These are phyloP conservation scores for Somion occarium DNA, from an alignment of 1,284 basidiomycete genomes.

Conservation along the genomic window DNA sequence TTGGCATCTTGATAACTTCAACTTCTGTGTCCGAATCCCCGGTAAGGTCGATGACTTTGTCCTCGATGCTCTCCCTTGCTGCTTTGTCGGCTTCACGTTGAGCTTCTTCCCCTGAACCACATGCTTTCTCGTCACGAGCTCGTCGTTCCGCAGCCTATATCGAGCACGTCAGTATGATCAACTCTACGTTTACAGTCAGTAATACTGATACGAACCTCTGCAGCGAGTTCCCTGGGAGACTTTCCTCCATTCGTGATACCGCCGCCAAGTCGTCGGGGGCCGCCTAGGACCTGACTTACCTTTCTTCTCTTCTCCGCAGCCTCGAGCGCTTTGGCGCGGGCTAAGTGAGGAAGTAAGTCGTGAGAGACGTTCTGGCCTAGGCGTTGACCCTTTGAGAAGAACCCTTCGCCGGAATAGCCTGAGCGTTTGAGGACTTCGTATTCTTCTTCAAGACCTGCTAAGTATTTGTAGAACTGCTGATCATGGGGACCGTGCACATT, in stretches of 20 bases:
- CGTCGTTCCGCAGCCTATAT: slow-evolving; percentile 78
- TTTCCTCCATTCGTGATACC: slow-evolving; percentile 33
- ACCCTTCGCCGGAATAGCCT: slow-evolving; percentile 83
- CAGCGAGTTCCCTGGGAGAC: slow-evolving; percentile 68
- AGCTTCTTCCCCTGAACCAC: slow-evolving; percentile 57
- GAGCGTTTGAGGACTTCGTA: slow-evolving; percentile 69
- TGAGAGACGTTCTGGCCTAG: slow-evolving; percentile 61
- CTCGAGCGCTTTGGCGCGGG: slow-evolving; percentile 61
- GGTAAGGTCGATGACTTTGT: slow-evolving; percentile 60
- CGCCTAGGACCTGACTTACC: slow-evolving; percentile 33
- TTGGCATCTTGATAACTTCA: slow-evolving; percentile 20
- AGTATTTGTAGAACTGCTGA: slow-evolving; percentile 75
- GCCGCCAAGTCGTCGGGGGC: slow-evolving; percentile 54
- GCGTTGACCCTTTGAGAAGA: slow-evolving; percentile 65
- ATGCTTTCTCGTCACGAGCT: slow-evolving; percentile 64
- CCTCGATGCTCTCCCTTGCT: slow-evolving; percentile 57
- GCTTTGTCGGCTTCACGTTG: slow-evolving; percentile 68
- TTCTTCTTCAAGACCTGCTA: slow-evolving; percentile 76
- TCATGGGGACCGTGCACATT: slow-evolving; percentile 87
- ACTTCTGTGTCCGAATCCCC: slow-evolving; percentile 32
- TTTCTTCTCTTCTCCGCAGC: slow-evolving; percentile 71
- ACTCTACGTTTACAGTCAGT: background rate
- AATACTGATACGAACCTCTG: slow-evolving; percentile 49
- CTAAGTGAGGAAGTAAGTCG: slow-evolving; percentile 59
- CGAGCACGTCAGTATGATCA: background rate